Percentiles rank a stretch among this genome's conserved stretches.
These are phyloP conservation scores for Cardiospermum halicacabum DNA, from an alignment of 345 rosid genomes.

Conservation along the genomic window DNA sequence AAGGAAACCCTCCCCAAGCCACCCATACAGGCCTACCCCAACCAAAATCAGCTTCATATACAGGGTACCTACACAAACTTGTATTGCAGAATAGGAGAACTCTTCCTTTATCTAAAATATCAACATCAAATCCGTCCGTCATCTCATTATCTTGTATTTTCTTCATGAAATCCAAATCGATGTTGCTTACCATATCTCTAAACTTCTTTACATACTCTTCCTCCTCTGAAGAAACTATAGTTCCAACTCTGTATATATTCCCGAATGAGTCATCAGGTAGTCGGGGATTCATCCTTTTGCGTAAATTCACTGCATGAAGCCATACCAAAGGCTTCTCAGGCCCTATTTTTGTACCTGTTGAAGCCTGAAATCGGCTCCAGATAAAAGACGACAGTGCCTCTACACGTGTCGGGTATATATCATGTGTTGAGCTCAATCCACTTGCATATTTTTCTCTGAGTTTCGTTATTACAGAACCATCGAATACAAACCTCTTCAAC, in stretches of 20 bases:
- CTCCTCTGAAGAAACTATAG: constrained; percentile 11
- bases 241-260: constrained; percentile 21
- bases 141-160: constrained; percentile 26
- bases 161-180: constrained; percentile 26
- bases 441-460: constrained; percentile 22
- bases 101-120: constrained; percentile 30
- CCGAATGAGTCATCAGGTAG: constrained; percentile 28
- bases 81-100: constrained; percentile 24
- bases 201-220: constrained; percentile 2
- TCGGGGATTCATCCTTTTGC: neutral
- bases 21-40: too few relatives aligned
- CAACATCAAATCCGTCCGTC: constrained; percentile 17
- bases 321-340: constrained; percentile 15
- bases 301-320: constrained; percentile 22
- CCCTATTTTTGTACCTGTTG: constrained; percentile 14
- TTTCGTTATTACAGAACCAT: constrained; percentile 17
- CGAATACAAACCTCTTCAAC: constrained; percentile 34
- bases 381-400: constrained; percentile 42
- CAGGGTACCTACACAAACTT: constrained; percentile 35
- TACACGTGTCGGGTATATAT: constrained; percentile 23
- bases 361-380: constrained; percentile 37
- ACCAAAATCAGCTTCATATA: constrained; percentile 9
- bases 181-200: constrained; percentile 22
- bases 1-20: constrained; percentile 5
- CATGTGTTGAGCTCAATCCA: neutral